These are phyloP conservation scores for Colletotrichum graminicola DNA, from an alignment of 2,329 filamentous ascomycete species.

Conservation along the genomic window DNA sequence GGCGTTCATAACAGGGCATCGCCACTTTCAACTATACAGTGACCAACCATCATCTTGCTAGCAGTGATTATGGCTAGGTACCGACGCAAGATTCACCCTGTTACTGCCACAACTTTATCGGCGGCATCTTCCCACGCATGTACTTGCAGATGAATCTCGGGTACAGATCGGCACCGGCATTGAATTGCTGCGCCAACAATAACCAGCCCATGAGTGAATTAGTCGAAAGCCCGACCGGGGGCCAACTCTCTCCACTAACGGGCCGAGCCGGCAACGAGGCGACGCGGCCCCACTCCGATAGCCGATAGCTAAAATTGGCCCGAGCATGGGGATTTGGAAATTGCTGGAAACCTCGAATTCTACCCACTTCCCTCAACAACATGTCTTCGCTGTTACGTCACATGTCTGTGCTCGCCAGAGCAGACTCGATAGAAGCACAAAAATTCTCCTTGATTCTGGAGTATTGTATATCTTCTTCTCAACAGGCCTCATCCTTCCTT, in stretches of 20 bases:
- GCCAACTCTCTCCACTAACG: not conserved
- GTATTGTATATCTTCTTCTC: not conserved
- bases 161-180: conserved; percentile 79
- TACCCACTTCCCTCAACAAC: not conserved
- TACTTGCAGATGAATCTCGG: conserved; percentile 79
- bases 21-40: too few species aligned
- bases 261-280: not conserved
- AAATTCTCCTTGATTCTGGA: not conserved
- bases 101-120: conserved; percentile 88
- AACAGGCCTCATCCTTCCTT: not conserved
- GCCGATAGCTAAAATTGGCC: conserved; percentile 15
- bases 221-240: not conserved
- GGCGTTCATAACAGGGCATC: too few species aligned
- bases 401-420: not conserved
- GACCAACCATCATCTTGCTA: conserved; percentile 55
- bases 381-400: conserved; percentile 29
- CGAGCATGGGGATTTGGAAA: conserved; percentile 32
- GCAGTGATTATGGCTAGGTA: conserved; percentile 57
- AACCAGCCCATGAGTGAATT: not conserved
- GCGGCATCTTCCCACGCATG: conserved; percentile 83
- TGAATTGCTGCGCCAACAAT: conserved; percentile 72
- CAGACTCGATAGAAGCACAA: conserved; percentile 13
- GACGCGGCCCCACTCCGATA: not conserved
- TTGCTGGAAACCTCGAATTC: conserved; percentile 40
- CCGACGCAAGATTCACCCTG: conserved; percentile 70